These are phyloP conservation scores for Garcia nutans DNA, from an alignment of 345 rosid species.

Conservation along the genomic window DNA sequence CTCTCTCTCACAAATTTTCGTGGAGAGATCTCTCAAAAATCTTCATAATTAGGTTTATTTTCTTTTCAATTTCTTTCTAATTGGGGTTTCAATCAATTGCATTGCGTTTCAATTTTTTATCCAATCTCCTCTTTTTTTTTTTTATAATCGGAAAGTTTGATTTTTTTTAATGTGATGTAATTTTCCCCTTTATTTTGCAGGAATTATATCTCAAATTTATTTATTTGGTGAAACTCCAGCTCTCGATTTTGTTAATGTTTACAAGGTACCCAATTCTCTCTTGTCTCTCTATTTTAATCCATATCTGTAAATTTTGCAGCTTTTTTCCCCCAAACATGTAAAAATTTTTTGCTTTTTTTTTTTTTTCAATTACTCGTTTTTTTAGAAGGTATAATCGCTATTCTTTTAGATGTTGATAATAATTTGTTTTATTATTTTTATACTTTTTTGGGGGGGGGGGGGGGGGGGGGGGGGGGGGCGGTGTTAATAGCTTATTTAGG, in stretches of 20 bases:
- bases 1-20: constrained; percentile 2
- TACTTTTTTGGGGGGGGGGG: too few relatives aligned
- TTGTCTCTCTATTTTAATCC: background rate
- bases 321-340: background rate
- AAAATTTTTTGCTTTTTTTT: background rate
- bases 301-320: background rate
- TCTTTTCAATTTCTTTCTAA: background rate
- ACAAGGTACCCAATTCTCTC: background rate
- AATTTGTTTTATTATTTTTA: too few relatives aligned
- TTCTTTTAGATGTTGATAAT: too few relatives aligned
- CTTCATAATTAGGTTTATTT: background rate
- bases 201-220: background rate
- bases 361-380: background rate
- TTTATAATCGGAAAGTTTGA: background rate
- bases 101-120: background rate
- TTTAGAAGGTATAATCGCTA: too few relatives aligned
- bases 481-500: background rate
- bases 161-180: background rate
- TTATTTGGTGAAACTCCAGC: background rate
- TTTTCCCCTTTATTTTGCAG: background rate
- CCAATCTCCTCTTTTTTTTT: background rate
- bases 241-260: constrained; percentile 5
- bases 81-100: constrained; percentile 1
- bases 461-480: too few relatives aligned
- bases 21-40: constrained; percentile 1